Percentiles rank a stretch among this genome's conserved stretches.
Evolutionary conservation across 805 yeast species (phyloP).

Genomic region (Ogataea zsoltii): DNA sequence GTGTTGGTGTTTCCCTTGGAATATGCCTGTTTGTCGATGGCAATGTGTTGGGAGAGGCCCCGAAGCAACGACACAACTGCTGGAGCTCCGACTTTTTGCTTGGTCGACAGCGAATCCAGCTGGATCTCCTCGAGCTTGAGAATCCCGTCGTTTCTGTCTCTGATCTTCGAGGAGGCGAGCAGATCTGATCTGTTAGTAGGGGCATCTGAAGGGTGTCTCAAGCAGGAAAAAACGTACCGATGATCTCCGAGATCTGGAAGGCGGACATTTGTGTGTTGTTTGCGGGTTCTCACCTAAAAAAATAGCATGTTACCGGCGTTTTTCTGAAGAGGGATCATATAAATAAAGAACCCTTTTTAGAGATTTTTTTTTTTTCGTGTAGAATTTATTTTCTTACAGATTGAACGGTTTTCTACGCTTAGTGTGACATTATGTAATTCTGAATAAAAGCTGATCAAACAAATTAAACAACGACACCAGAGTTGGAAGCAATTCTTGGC

Average conservation of each 20-base stretch:
- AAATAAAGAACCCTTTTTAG: neutral
- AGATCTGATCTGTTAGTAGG: constrained; percentile 16
- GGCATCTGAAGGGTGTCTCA: neutral
- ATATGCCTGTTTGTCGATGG: constrained; percentile 23
- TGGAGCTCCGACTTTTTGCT: constrained; percentile 18
- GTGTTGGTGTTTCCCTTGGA: constrained; percentile 22
- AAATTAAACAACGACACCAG: constrained; percentile 98
- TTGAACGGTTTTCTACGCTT: constrained; percentile 10
- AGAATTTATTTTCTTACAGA: constrained; percentile 11
- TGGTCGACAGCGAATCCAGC: constrained; percentile 23
- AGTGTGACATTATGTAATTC: constrained; percentile 30
- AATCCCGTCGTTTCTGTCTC: constrained; percentile 56
- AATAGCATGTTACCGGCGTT: too few species aligned
- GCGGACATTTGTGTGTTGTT: constrained; percentile 1
- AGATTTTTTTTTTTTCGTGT: constrained; percentile 3
- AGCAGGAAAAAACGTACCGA: neutral
- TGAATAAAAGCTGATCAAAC: constrained; percentile 17
- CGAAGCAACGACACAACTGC: constrained; percentile 17
- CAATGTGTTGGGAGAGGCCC: constrained; percentile 21
- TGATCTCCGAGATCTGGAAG: constrained; percentile 6
- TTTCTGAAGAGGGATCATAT: neutral
- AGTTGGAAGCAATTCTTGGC: constrained; percentile 99
- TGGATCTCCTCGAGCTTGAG: constrained; percentile 37
- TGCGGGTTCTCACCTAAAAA: neutral
- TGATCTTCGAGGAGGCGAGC: constrained; percentile 51